A percentile compares a stretch with the other conserved stretches of the same genome.
Conservation (phyloP, 306 rosid genomes). For the Fragaria nilgerrensis region DNA sequence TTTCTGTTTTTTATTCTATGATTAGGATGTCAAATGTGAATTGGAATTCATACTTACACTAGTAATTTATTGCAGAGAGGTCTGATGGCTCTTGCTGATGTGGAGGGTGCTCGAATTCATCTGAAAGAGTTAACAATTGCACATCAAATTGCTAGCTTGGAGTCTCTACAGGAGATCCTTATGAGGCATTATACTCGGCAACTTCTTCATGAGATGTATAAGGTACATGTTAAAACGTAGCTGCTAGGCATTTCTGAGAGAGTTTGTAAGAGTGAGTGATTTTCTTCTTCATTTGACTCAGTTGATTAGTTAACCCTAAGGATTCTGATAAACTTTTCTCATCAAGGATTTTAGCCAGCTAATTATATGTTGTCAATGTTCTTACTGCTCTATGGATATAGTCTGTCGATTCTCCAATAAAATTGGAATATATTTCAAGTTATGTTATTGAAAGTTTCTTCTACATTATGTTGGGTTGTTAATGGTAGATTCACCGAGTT, state of each 20-base stretch:
- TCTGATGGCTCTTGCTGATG: slow-evolving; percentile 90
- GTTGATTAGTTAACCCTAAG: slow-evolving; percentile 1
- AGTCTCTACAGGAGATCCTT: slow-evolving; percentile 73
- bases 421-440: not conserved
- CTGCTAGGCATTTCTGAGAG: not conserved
- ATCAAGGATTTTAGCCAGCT: not conserved
- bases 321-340: not conserved
- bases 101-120: slow-evolving; percentile 93
- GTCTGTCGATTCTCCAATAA: not conserved
- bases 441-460: not conserved
- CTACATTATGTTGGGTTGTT: not conserved
- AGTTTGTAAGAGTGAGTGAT: not conserved
- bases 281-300: not conserved
- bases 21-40: not conserved
- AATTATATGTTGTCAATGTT: not conserved
- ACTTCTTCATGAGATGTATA: slow-evolving; percentile 88
- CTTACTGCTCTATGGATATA: not conserved
- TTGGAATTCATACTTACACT: not conserved
- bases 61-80: slow-evolving; percentile 68
- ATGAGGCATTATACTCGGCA: slow-evolving; percentile 84
- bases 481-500: not conserved
- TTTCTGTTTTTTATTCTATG: not conserved
- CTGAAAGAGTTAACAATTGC: slow-evolving; percentile 73
- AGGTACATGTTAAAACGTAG: slow-evolving; percentile 44
- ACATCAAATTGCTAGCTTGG: slow-evolving; percentile 92